Conservation (phyloP, 1,284 basidiomycete genomes). For the Austroboletus novae-zelandiae region DNA sequence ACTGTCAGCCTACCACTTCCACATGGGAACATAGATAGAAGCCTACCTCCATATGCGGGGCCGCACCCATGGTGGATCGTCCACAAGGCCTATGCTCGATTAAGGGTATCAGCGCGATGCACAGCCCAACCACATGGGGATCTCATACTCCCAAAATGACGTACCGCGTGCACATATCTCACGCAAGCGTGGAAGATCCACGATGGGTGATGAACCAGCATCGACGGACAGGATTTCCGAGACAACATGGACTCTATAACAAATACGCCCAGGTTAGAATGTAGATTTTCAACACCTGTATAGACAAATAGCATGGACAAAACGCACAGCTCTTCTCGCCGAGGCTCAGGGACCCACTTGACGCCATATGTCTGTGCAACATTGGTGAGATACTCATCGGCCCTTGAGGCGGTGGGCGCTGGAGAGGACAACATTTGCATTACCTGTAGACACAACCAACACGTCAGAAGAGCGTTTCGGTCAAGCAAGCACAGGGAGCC, state of each 20-base stretch:
- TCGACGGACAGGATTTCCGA: conserved; percentile 55
- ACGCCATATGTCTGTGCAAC: conserved; percentile 54
- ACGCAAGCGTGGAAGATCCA: conserved; percentile 57
- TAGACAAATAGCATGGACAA: background rate
- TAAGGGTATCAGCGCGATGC: conserved; percentile 4
- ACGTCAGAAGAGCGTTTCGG: conserved; percentile 1
- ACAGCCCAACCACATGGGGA: background rate
- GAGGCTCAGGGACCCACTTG: conserved; percentile 61
- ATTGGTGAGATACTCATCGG: conserved; percentile 54
- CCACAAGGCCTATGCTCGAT: conserved; percentile 55
- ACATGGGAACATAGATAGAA: background rate
- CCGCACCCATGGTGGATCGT: conserved; percentile 68
- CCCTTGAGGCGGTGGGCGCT: conserved; percentile 51
- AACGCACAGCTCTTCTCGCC: conserved; percentile 60
- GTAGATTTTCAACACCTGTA: background rate
- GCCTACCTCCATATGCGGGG: conserved; percentile 73
- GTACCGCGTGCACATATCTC: conserved; percentile 58
- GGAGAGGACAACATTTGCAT: conserved; percentile 49
- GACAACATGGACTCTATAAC: conserved; percentile 47
- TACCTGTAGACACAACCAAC: conserved; percentile 36
- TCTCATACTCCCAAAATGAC: conserved; percentile 9
- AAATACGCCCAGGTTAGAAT: conserved; percentile 2
- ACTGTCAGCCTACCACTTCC: background rate
- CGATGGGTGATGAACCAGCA: conserved; percentile 42
- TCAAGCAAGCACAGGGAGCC: background rate